Percentiles rank a stretch among this genome's conserved stretches.
phyloP scores from a whole-genome alignment of 805 yeast species.

The Yarrowia alimentaria region DNA sequence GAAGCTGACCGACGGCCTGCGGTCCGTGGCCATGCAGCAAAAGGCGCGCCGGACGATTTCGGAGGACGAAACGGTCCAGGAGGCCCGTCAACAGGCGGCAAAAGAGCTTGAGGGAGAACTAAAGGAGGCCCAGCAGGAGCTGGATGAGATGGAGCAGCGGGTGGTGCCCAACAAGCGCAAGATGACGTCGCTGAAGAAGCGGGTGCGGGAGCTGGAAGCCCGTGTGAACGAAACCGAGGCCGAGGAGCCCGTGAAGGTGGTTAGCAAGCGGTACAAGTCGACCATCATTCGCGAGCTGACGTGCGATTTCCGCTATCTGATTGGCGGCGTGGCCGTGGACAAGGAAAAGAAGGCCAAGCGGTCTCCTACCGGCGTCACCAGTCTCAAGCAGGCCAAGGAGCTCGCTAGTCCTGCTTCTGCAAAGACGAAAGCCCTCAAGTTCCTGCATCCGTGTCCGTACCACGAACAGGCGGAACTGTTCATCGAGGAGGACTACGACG shows the following conservation, averaged over 20 bases:
- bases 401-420: no score
- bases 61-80: no score
- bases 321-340: neutral
- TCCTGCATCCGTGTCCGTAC: neutral
- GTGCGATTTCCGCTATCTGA: conserved; percentile 19
- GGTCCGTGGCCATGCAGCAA: neutral
- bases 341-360: neutral
- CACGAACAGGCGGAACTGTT: neutral
- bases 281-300: conserved; percentile 7
- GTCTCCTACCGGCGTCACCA: no score
- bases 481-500: neutral
- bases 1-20: conserved; percentile 3
- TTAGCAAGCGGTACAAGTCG: neutral
- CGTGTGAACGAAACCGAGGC: neutral
- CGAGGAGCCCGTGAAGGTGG: neutral
- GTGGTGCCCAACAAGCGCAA: no score
- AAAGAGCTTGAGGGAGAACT: no score
- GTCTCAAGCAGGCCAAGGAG: no score
- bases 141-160: no score
- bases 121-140: no score
- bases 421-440: neutral
- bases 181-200: neutral
- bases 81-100: no score
- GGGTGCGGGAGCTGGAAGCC: no score
- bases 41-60: no score